Evolutionary conservation across 1,284 basidiomycete species (phyloP), one percentile per base, ranked within the genome.

Genomic region (Puccinia sorghi): DNA sequence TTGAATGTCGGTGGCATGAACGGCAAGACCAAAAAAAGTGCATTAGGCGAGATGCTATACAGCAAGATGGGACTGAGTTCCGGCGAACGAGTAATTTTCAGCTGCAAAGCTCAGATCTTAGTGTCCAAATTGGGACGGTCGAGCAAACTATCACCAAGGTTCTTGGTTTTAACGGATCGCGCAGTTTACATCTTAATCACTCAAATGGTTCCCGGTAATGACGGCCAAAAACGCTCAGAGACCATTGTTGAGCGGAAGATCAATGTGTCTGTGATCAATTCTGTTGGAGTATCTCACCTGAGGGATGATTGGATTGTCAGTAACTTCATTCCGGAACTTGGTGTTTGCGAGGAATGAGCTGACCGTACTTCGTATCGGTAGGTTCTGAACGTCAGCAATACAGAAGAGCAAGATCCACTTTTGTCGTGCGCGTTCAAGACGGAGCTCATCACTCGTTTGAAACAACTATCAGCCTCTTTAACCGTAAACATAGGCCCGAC

Each of bases 351-450:
- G 22, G 74, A 59, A 72, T 50, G 32, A 27, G 39, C 61, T 27
- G 5, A 57, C 52, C 13, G 12, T 39, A 3, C 9, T 12, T 12
- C 11, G 5, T 43, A 7, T 13, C 41, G 11, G 63, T 66, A 90
- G 90, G 88, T 87, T 9, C 84, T 93, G 81, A 95, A 95, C 84
- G 89, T 90, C 59, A 90, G 88, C 80, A 86, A 88, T 39, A 86
- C 86, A 80, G 94, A 96, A 85, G 96, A 98, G 84, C 94, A 94
- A n/a, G 97, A 99, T 84, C 94, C 96, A 0, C 87, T 98, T 69
- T 88, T 99, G 83, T 92, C 90, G 80, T 94, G 93, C 82, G 88
- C 90, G 82, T 96, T 99, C 89, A 99, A 99, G 89, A 99, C 97
- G 0, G 97, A 99, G 84, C 87, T 99, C 72, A 88, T 90, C 11